Conservation (phyloP, 176 grass and related monocot species). For the Juncus inflexus region DNA sequence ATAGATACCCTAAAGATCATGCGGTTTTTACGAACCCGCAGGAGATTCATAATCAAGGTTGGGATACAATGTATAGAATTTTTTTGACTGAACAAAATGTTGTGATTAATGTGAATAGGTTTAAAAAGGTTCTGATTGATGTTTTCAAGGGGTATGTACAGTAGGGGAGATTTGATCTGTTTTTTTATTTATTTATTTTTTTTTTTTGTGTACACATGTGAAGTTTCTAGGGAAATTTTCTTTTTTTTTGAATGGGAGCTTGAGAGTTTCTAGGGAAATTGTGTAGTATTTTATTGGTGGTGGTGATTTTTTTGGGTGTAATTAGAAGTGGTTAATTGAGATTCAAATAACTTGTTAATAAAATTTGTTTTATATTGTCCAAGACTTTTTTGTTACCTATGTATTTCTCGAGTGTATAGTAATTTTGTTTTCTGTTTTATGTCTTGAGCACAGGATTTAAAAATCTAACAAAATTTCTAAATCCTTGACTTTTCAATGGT, state of each 20-base stretch:
- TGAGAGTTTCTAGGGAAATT: neutral
- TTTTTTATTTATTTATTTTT: conserved; percentile 9
- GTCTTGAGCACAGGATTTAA: neutral
- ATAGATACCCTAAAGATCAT: conserved; percentile 55
- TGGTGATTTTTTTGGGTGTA: neutral
- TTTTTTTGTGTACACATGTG: too few species aligned
- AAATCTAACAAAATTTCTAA: too few species aligned
- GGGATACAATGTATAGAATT: conserved; percentile 37
- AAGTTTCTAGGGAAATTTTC: too few species aligned
- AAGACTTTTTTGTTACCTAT: conserved; percentile 12
- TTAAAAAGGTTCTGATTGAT: conserved; percentile 43
- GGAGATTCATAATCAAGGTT: conserved; percentile 58
- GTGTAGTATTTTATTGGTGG: neutral
- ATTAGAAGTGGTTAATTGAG: conserved; percentile 5
- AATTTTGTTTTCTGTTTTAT: neutral
- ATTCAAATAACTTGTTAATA: conserved; percentile 8
- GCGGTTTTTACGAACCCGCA: conserved; percentile 68
- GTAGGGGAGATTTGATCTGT: neutral
- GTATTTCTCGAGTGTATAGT: neutral
- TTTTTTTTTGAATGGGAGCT: neutral
- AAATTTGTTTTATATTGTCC: neutral
- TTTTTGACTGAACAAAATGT: conserved; percentile 85
- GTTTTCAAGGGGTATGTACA: conserved; percentile 23
- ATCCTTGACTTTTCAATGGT: too few species aligned
- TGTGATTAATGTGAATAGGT: conserved; percentile 46